Evolutionary conservation across 2,329 filamentous ascomycete species (phyloP).

Genomic region (Ascocoryne sarcoides): DNA sequence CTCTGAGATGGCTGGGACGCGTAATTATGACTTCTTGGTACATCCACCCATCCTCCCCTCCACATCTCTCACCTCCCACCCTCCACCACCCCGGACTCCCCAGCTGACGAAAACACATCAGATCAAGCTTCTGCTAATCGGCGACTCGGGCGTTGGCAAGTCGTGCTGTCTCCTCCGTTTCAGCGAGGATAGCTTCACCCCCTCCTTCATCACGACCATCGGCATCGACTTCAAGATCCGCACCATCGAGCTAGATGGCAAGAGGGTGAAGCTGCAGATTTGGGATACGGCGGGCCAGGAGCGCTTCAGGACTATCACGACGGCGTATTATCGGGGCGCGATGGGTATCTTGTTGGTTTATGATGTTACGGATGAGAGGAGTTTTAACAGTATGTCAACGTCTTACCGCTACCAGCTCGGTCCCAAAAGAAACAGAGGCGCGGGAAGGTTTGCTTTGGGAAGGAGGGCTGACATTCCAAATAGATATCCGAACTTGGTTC

Average conservation of each 20-base stretch:
- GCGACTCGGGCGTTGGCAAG: constrained; percentile 99
- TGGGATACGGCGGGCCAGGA: constrained; percentile 99
- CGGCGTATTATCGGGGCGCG: constrained; percentile 94
- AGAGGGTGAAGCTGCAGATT: constrained; percentile 98
- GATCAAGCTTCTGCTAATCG: constrained; percentile 98
- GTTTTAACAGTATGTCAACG: constrained; percentile 85
- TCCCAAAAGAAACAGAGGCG: no score
- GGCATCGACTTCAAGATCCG: constrained; percentile 99
- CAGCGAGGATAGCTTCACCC: constrained; percentile 97
- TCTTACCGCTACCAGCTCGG: no score
- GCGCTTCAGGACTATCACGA: constrained; percentile 97
- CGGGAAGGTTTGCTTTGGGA: background rate
- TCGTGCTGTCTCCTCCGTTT: constrained; percentile 97
- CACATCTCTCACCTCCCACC: background rate
- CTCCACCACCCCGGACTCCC: background rate
- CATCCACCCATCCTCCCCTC: constrained; percentile 1
- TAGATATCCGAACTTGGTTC: constrained; percentile 99
- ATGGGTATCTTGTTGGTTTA: constrained; percentile 98
- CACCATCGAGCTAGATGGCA: constrained; percentile 97
- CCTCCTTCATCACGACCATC: constrained; percentile 99
- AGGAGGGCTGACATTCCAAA: no score
- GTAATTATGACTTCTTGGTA: constrained; percentile 99
- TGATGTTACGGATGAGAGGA: constrained; percentile 99
- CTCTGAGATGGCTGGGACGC: constrained; percentile 76
- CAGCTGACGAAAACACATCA: constrained; percentile 17